phyloP scores from a whole-genome alignment of 495 filamentous ascomycete genomes.

The Penicillium waksmanii region DNA sequence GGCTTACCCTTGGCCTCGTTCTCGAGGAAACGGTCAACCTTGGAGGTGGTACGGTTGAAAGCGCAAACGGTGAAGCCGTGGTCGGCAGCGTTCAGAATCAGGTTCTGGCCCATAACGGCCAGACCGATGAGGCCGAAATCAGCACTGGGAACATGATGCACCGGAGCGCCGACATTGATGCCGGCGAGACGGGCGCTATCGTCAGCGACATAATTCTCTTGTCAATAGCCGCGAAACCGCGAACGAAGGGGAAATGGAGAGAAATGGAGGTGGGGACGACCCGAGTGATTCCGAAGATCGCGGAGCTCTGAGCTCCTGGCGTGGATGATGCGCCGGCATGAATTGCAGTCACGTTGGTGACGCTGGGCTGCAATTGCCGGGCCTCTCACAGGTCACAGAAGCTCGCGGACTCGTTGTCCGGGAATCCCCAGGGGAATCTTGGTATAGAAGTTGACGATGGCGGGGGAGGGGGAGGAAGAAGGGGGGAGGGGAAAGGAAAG shows the following conservation, averaged over 20 bases:
- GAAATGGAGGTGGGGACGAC: slow-evolving; percentile 3
- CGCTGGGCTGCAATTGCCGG: background rate
- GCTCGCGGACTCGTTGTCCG: background rate
- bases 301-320: slow-evolving; percentile 3
- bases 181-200: slow-evolving; percentile 83
- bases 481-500: background rate
- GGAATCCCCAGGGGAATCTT: slow-evolving; percentile 4
- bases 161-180: slow-evolving; percentile 75
- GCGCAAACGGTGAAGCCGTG: slow-evolving; percentile 94
- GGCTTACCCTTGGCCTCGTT: slow-evolving; percentile 86
- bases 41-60: slow-evolving; percentile 96
- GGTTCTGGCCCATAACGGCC: slow-evolving; percentile 98
- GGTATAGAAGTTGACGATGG: slow-evolving; percentile 10
- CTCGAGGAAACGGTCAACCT: slow-evolving; percentile 93
- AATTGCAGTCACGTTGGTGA: slow-evolving; percentile 4
- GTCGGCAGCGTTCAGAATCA: slow-evolving; percentile 98
- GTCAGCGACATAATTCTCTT: slow-evolving; percentile 61
- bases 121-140: slow-evolving; percentile 99
- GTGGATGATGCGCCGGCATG: slow-evolving; percentile 10
- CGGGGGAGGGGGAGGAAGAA: slow-evolving; percentile 21
- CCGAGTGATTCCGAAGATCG: slow-evolving; percentile 17
- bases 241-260: slow-evolving; percentile 7
- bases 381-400: slow-evolving; percentile 4
- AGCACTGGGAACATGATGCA: slow-evolving; percentile 60
- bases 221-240: slow-evolving; percentile 36